These are phyloP conservation scores for Mucor racemosus DNA, from an alignment of 371 early-diverging fungal species.

Conservation along the genomic window DNA sequence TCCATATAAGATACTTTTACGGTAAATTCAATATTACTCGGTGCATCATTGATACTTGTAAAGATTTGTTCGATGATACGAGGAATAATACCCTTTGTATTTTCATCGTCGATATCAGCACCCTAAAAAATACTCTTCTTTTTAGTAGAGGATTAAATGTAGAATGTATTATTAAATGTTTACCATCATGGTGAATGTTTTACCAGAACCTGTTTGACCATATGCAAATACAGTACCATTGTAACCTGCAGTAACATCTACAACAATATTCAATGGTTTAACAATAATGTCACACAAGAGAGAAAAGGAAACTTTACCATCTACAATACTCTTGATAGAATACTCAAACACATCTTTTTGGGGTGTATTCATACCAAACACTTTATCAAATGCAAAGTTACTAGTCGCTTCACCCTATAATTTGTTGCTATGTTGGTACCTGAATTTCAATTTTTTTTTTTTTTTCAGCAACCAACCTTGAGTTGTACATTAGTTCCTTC, in stretches of 20 bases:
- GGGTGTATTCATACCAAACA: constrained; percentile 82
- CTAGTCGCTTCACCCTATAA: constrained; percentile 82
- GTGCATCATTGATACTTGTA: constrained; percentile 81
- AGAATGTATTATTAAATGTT: not conserved
- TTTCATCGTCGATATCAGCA: constrained; percentile 88
- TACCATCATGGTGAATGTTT: constrained; percentile 99
- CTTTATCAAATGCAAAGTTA: constrained; percentile 86
- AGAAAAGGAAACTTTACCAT: constrained; percentile 62
- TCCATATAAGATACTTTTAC: constrained; percentile 98
- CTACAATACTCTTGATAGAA: constrained; percentile 88
- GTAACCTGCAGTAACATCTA: constrained; percentile 81
- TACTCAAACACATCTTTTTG: constrained; percentile 90
- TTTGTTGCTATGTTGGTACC: not conserved
- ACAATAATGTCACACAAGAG: not conserved
- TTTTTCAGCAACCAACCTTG: constrained; percentile 46
- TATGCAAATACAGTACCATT: constrained; percentile 99
- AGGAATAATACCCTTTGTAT: constrained; percentile 92
- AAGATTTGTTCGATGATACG: constrained; percentile 94
- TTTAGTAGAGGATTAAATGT: no score
- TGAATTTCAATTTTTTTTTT: constrained; percentile 6
- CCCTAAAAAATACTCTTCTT: constrained; percentile 71
- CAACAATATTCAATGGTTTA: not conserved
- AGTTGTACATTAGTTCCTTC: constrained; percentile 80
- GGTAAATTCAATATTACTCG: constrained; percentile 88
- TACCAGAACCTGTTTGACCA: constrained; percentile 98